Evolutionary conservation across 2,329 filamentous ascomycete species (phyloP), one percentile per base, ranked within the genome.

Genomic region (Ceratocystis cacaofunesta): DNA sequence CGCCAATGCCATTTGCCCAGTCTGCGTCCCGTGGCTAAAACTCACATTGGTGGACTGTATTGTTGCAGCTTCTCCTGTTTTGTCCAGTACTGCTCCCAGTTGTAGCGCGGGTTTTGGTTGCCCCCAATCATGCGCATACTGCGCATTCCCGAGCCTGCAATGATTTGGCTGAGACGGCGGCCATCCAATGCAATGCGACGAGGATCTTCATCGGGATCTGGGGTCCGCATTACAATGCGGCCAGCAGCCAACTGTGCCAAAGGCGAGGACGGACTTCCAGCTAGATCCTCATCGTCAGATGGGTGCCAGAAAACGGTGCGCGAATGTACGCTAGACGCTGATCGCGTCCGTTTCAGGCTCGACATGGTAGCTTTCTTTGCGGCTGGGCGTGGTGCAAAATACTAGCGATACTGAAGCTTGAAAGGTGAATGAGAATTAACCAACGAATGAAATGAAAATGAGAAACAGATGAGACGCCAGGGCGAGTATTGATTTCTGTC

Each of bases 41-140:
- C 76, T 74, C 69, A 86, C 82, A 95, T 75, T n/a, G 85, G 80
- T 73, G 86, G 88, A 72, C 82, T 83, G 82, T 95, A 87, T 66
- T 75, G 73, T 69, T 82, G 82, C 69, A 96, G 78, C 72, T 95
- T 82, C 36, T 91, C 85, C 0, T 84, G 83, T 74, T 89, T 95
- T 1, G 66, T 67, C 83, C 89, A 95, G 74, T 96, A 96, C 68
- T 81, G 82, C 72, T 91, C 87, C 87, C 91, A 96, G 68, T 82
- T 82, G 75, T 95, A 96, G 68, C 89, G 79, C 19, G 90, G 89
- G 73, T 94, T 96, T 69, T 84, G 90, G 71, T 89, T 89, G 58
- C 92, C 92, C 52, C 92, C 92, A 73, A 96, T 95, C 70, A 97
- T 80, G 65, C 90, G 83, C 82, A 91, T 88, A 72, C 87, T 91